phyloP scores from a whole-genome alignment of 495 filamentous ascomycete genomes.

The Daldinia concentrica region DNA sequence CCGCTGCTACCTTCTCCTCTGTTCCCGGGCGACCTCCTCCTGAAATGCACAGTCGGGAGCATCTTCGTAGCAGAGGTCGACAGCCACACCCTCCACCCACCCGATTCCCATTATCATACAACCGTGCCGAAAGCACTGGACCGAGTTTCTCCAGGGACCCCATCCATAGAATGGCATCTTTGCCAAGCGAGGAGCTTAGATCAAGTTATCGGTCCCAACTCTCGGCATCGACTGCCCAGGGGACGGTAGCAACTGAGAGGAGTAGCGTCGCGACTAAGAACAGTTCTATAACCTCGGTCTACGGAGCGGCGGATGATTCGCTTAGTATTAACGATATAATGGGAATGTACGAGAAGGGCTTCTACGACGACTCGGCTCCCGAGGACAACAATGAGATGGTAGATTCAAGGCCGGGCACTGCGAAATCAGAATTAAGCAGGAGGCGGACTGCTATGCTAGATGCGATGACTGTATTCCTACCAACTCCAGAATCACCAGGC shows the following conservation, averaged over 20 bases:
- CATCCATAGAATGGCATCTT: constrained; percentile 51
- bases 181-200: constrained; percentile 65
- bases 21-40: constrained; percentile 48
- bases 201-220: constrained; percentile 75
- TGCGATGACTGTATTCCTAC: constrained; percentile 55
- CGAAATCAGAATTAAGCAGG: constrained; percentile 49
- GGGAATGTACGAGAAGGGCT: constrained; percentile 89
- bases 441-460: constrained; percentile 54
- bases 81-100: constrained; percentile 31
- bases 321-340: constrained; percentile 93
- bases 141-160: constrained; percentile 50
- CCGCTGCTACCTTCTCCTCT: constrained; percentile 55
- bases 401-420: constrained; percentile 43
- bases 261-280: constrained; percentile 83
- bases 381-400: constrained; percentile 52
- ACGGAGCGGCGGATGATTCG: constrained; percentile 69
- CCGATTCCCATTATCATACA: constrained; percentile 42
- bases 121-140: constrained; percentile 44
- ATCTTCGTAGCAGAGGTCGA: constrained; percentile 35
- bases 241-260: constrained; percentile 75
- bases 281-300: constrained; percentile 76
- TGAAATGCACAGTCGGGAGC: constrained; percentile 38
- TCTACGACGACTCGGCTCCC: constrained; percentile 66
- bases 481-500: constrained; percentile 37
- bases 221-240: constrained; percentile 74